Conservation (phyloP, 1,139 yeast genomes). For the Blastobotrys capitulatus region DNA sequence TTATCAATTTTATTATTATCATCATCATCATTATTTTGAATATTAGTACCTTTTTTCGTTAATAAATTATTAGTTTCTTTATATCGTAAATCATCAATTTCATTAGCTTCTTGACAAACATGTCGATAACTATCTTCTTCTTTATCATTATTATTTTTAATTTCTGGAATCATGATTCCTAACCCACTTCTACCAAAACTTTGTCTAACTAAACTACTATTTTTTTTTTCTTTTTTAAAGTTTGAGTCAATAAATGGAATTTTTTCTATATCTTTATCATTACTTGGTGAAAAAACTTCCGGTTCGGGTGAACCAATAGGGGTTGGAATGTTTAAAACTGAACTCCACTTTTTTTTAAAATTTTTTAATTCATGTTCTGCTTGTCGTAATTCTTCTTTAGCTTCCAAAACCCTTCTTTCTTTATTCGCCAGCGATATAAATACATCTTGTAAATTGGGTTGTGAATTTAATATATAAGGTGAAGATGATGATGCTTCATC, state of each 20-base stretch:
- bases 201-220: background rate
- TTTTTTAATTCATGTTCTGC: conserved; percentile 26
- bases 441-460: conserved; percentile 31
- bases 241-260: background rate
- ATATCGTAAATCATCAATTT: conserved; percentile 6
- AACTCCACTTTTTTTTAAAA: conserved; percentile 24
- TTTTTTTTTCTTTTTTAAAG: background rate
- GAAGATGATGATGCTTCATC: conserved; percentile 11
- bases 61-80: background rate
- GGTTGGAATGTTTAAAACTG: conserved; percentile 19
- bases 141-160: background rate
- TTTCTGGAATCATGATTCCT: conserved; percentile 6
- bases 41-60: background rate
- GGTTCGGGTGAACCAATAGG: conserved; percentile 5
- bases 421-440: conserved; percentile 33
- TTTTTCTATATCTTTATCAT: background rate
- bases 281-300: background rate
- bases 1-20: background rate
- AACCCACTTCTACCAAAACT: conserved; percentile 4
- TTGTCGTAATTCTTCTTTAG: conserved; percentile 28
- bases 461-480: conserved; percentile 23
- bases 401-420: conserved; percentile 35
- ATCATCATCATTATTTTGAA: background rate
- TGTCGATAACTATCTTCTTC: conserved; percentile 4
- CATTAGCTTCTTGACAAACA: conserved; percentile 6